Percentiles rank a stretch among this genome's conserved stretches.
Evolutionary conservation across 2,329 filamentous ascomycete genomes (phyloP).

Genomic region (Ophiostoma australiae): DNA sequence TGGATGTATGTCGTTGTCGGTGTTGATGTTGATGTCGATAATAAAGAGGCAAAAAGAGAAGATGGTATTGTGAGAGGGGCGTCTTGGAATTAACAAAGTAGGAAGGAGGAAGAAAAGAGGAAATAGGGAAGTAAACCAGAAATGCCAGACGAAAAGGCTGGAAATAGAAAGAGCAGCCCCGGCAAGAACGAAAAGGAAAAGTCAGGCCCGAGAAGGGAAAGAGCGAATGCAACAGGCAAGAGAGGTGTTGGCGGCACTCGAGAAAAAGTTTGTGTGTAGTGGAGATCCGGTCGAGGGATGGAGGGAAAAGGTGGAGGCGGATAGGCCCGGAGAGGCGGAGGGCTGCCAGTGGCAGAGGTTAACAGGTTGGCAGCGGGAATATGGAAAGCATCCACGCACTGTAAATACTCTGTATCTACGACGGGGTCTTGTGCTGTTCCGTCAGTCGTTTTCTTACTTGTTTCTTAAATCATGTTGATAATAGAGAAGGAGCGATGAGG

Average conservation of each 20-base stretch:
- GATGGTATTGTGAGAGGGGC: background rate
- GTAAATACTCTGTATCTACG: background rate
- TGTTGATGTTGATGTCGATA: background rate
- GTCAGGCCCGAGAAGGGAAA: slow-evolving; percentile 13
- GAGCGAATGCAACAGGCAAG: background rate
- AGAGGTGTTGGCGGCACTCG: background rate
- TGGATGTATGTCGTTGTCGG: background rate
- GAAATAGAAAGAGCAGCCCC: slow-evolving; percentile 20
- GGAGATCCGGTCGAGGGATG: slow-evolving; percentile 16
- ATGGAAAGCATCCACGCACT: background rate
- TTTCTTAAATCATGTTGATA: background rate
- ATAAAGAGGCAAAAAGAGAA: too few relatives aligned
- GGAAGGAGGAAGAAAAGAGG: background rate
- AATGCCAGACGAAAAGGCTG: background rate
- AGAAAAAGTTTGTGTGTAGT: slow-evolving; percentile 21
- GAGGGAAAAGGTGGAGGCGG: slow-evolving; percentile 24
- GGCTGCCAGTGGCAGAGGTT: background rate
- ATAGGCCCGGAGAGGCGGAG: slow-evolving; percentile 27
- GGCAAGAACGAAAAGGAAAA: slow-evolving; percentile 16
- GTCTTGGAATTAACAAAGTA: background rate
- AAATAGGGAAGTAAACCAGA: background rate
- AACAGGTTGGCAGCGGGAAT: background rate
- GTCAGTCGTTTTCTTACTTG: background rate
- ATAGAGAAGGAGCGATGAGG: slow-evolving; percentile 18
- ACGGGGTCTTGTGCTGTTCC: slow-evolving; percentile 11